phyloP scores from a whole-genome alignment of 2,329 filamentous ascomycete species.

The Setomelanomma holmii region DNA sequence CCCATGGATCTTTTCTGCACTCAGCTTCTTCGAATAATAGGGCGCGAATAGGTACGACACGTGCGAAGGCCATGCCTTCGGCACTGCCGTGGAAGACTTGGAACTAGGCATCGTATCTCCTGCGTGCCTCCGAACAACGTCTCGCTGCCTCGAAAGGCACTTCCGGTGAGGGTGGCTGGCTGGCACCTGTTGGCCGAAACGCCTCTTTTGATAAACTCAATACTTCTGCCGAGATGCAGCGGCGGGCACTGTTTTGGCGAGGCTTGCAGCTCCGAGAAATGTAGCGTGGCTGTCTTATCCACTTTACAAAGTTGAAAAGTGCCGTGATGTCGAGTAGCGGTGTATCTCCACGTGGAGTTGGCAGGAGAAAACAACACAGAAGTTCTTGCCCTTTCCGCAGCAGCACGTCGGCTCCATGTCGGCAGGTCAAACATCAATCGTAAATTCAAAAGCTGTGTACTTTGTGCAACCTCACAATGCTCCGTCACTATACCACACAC shows the following conservation, averaged over 20 bases:
- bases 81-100: conserved; percentile 16
- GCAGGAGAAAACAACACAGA: not conserved
- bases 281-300: conserved; percentile 1
- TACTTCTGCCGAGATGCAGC: not conserved
- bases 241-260: conserved; percentile 1
- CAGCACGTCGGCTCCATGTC: no score
- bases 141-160: no score
- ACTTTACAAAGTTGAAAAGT: conserved; percentile 6
- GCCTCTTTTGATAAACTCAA: not conserved
- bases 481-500: no score
- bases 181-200: not conserved
- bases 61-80: conserved; percentile 41
- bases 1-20: conserved; percentile 25
- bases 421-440: no score
- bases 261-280: not conserved
- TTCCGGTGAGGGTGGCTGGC: not conserved
- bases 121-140: no score
- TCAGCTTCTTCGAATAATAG: conserved; percentile 41
- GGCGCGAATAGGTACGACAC: conserved; percentile 37
- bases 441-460: no score
- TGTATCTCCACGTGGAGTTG: not conserved
- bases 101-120: conserved; percentile 2
- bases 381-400: conserved; percentile 1
- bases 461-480: no score
- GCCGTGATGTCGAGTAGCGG: not conserved